These are phyloP conservation scores for Austroboletus eburneus DNA, from an alignment of 768 basidiomycete genomes.

Conservation along the genomic window DNA sequence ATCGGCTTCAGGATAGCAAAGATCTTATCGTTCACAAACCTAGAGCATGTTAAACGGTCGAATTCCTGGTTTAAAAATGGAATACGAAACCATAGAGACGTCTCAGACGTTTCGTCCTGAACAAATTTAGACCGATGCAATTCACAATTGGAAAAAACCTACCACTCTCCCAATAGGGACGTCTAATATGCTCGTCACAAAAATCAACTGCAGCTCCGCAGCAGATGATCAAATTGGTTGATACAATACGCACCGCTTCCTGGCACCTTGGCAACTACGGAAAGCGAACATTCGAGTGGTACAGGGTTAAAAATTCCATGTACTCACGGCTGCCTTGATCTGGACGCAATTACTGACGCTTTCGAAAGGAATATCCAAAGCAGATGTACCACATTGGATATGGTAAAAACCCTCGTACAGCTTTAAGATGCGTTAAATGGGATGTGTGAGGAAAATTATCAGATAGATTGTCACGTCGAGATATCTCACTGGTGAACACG, in stretches of 20 bases:
- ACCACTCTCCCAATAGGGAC: constrained; percentile 37
- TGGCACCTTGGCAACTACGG: constrained; percentile 66
- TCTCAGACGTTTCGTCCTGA: constrained; percentile 52
- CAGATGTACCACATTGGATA: constrained; percentile 47
- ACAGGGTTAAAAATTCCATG: neutral
- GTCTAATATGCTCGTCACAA: constrained; percentile 55
- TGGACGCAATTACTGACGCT: constrained; percentile 34
- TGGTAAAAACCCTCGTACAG: constrained; percentile 43
- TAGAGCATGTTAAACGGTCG: constrained; percentile 10
- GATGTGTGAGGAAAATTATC: neutral
- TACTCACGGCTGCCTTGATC: constrained; percentile 55
- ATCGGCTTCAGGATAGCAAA: constrained; percentile 38
- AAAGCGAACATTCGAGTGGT: neutral
- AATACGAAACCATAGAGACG: constrained; percentile 43
- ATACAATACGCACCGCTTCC: constrained; percentile 57
- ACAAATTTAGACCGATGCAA: neutral
- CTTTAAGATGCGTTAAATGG: constrained; percentile 15
- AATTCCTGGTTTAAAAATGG: neutral
- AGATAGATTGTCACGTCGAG: constrained; percentile 35
- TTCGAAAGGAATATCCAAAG: constrained; percentile 50
- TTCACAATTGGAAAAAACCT: constrained; percentile 6
- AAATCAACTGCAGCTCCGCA: constrained; percentile 66
- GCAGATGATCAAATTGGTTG: constrained; percentile 59
- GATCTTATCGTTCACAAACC: constrained; percentile 22
- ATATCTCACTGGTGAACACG: constrained; percentile 66